These are phyloP conservation scores for Macrolepiota albuminosa DNA, from an alignment of 768 basidiomycete species.

Conservation along the genomic window DNA sequence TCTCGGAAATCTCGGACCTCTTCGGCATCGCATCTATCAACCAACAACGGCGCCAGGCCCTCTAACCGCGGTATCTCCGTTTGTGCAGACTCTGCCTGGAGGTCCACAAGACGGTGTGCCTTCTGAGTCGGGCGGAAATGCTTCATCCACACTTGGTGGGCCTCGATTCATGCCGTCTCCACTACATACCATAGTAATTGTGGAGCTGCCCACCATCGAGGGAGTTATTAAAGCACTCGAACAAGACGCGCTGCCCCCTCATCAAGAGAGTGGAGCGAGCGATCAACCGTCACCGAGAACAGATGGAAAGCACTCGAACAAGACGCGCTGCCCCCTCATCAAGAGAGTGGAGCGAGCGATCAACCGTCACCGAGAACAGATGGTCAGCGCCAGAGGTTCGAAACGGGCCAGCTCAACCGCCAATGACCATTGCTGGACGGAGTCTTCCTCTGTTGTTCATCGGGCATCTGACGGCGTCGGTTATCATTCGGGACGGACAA, in stretches of 20 bases:
- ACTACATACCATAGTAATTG: constrained; percentile 76
- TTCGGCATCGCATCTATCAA: constrained; percentile 73
- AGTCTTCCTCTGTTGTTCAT: constrained; percentile 80
- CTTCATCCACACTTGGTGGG: constrained; percentile 24
- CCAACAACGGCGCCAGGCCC: constrained; percentile 60
- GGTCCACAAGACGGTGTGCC: constrained; percentile 30
- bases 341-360: constrained; percentile 32
- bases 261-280: constrained; percentile 31
- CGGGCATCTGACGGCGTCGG: constrained; percentile 81
- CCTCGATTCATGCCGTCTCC: constrained; percentile 52
- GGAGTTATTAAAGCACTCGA: constrained; percentile 79
- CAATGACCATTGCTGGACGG: constrained; percentile 57
- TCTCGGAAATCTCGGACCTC: constrained; percentile 84
- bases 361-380: constrained; percentile 28
- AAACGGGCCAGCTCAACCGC: constrained; percentile 24
- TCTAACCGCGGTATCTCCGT: constrained; percentile 57
- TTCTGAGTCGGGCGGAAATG: constrained; percentile 24
- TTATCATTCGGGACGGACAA: constrained; percentile 82
- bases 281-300: constrained; percentile 29
- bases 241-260: constrained; percentile 55
- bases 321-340: constrained; percentile 46
- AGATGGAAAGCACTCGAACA: constrained; percentile 65
- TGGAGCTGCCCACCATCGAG: constrained; percentile 74
- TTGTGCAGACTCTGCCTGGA: constrained; percentile 43
- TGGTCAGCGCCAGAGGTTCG: constrained; percentile 23